Percentiles rank a stretch among this genome's conserved stretches.
Conservation (phyloP, 345 rosid species). For the Populus euphratica region DNA sequence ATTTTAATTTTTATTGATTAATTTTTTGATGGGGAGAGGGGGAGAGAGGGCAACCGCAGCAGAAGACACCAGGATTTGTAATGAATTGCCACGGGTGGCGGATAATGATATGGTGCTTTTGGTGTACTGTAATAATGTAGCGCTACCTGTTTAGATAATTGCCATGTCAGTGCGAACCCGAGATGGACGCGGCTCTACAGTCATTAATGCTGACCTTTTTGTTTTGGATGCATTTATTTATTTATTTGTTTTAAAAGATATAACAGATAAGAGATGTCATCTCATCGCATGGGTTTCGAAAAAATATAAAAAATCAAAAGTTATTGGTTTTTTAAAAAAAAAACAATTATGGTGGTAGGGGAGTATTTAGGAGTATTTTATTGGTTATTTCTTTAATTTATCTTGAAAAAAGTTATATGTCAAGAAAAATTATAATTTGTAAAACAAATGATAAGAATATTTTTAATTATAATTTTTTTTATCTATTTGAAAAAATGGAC, state of each 20-base stretch:
- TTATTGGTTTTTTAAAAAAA: too few relatives aligned
- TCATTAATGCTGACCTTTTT: too few relatives aligned
- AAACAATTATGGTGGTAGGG: too few relatives aligned
- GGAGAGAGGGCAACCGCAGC: not conserved
- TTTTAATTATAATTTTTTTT: too few relatives aligned
- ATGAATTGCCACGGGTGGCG: not conserved
- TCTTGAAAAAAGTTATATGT: too few relatives aligned
- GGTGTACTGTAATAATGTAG: not conserved
- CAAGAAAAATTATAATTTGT: too few relatives aligned
- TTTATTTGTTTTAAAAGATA: too few relatives aligned
- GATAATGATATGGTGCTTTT: not conserved
- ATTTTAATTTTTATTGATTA: not conserved
- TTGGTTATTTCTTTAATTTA: too few relatives aligned
- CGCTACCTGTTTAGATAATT: not conserved
- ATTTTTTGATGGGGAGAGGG: not conserved
- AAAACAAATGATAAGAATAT: too few relatives aligned
- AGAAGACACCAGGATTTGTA: not conserved
- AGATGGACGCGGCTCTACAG: not conserved
- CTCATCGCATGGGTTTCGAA: not conserved
- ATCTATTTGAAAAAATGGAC: too few relatives aligned
- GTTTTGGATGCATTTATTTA: not conserved
- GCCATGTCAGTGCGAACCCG: not conserved
- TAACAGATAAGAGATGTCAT: not conserved
- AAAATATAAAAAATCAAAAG: not conserved
- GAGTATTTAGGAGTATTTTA: too few relatives aligned